phyloP scores from a whole-genome alignment of 2,329 filamentous ascomycete species.

The Alternaria gaisen region DNA sequence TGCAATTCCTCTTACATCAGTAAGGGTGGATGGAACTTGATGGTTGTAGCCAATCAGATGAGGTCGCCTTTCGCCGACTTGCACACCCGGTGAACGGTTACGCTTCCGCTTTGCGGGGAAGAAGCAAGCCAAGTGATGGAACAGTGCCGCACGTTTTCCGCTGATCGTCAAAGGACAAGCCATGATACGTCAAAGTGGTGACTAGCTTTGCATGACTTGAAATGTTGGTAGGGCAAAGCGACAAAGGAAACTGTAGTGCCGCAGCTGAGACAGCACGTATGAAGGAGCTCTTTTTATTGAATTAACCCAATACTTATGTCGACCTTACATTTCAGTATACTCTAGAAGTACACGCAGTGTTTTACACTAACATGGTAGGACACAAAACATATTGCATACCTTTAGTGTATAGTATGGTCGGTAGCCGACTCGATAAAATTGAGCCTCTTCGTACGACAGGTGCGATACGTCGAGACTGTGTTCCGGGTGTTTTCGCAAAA shows the following conservation, averaged over 20 bases:
- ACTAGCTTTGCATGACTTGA: conserved; percentile 1
- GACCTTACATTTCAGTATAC: too few relatives aligned
- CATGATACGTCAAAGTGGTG: neutral
- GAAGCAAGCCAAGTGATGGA: conserved; percentile 7
- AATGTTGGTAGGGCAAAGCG: neutral
- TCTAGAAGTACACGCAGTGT: too few relatives aligned
- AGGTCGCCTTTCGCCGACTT: neutral
- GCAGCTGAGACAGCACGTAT: neutral
- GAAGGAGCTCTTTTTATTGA: neutral
- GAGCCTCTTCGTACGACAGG: neutral
- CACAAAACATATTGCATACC: too few relatives aligned
- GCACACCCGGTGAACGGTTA: neutral
- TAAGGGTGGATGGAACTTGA: neutral
- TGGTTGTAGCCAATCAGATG: conserved; percentile 3
- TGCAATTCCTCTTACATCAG: neutral
- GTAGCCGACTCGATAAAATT: too few relatives aligned
- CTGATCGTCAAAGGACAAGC: neutral
- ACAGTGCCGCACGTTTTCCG: conserved; percentile 11
- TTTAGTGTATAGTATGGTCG: too few relatives aligned
- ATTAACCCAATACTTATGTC: too few relatives aligned
- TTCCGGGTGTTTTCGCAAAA: neutral
- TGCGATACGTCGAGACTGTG: neutral
- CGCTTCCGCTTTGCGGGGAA: conserved; percentile 12
- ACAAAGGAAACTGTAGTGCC: neutral
- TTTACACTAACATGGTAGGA: too few relatives aligned